Base-by-base conservation (phyloP, 495 filamentous ascomycete species). In the Annulohypoxylon nitens region DNA sequence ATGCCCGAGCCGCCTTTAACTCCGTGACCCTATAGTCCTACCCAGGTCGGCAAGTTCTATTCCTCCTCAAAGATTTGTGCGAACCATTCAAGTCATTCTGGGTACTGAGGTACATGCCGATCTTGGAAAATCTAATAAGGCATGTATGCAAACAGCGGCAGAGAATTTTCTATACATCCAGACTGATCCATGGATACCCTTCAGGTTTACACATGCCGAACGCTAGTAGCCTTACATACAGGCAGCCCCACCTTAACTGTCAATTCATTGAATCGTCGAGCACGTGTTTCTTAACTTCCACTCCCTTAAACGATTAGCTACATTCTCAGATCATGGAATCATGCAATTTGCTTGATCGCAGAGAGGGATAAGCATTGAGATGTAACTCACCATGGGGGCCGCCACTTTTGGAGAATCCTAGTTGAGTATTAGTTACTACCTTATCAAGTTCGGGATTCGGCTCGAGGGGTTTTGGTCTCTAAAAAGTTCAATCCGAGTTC, bases 401-500 rank as follows among this genome's bases (percentile, higher is more conserved):
- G 33, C 53, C 53, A 33, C 20, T 16, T 37, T 37, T 16, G 53
- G 53, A 57, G 11, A 37, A 34, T 57, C 30, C 53, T 8, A 20
- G 30, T 25, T 37, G n/a, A 20, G n/a, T 9, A 36, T 37, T 37
- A 57, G 5, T 57, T 20, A 33, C 53, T 54, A 33, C 25, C 25
- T n/a, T 54, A 33, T 57, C 37, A 37, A 37, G 53, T 57, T 18
- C 53, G 53, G 50, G 25, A 54, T n/a, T 54, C 53, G 53, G 53
- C 30, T 57, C 30, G 14, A 36, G 53, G 53, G 53, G 23, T 53
- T 34, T 16, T 57, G n/a, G 33, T 26, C 5, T 20, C 30, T 57
- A 7, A 57, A 57, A 54, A 47, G 18, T 47, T 65, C 16, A 54
- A 62, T 16, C 71, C 57, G 64, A 14, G 26, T 68, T 68, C 67